Evolutionary conservation across 73 alveolate species (phyloP), one percentile per base, ranked within the genome.

Genomic region (Tetrahymena elliotti): DNA sequence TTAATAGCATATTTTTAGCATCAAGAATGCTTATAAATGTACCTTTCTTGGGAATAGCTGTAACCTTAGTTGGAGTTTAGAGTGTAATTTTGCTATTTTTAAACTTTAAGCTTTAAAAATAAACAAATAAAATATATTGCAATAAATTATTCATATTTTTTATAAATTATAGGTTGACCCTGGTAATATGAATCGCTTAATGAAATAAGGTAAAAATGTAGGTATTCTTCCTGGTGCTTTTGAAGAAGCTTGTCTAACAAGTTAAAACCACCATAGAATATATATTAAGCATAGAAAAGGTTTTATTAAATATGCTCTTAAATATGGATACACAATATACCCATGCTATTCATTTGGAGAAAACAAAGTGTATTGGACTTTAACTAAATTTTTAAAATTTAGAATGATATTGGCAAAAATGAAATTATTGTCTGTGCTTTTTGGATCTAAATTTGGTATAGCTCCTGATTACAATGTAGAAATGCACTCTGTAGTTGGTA

Each of bases 321-420:
- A 94, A 18, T 88, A 68, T 92, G 96, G 96, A 15, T 83, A 88
- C 7, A 94, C 96, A 16, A 47, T 94, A 11, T 94, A 94, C 54
- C 96, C 96, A 33, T 94, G 93, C 2, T 94, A 84, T 52, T 84
- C 95, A 10, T 94, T 94, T 88, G 96, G 96, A 33, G 96, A 94
- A 88, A 94, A 94, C 24, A 35, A 84, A 27, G 47, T 94, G 35
- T 94, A 84, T 88, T 88, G 83, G 36, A 94, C 96, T 31, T 84
- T 68, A 24, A 53, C 93, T 84, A 53, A 92, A 0, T 41, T 94
- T 41, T 47, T 39, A 33, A 39, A 88, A 1, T 92, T 94, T 27
- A 94, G 96, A 94, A 52, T 94, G 33, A 84, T 94, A 83, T 54
- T 94, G 53, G 93, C 93, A 22, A 94, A 94, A 37, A 37, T 94